These are phyloP conservation scores for Zelonia costaricensis DNA, from an alignment of 208 protist species.

Conservation along the genomic window DNA sequence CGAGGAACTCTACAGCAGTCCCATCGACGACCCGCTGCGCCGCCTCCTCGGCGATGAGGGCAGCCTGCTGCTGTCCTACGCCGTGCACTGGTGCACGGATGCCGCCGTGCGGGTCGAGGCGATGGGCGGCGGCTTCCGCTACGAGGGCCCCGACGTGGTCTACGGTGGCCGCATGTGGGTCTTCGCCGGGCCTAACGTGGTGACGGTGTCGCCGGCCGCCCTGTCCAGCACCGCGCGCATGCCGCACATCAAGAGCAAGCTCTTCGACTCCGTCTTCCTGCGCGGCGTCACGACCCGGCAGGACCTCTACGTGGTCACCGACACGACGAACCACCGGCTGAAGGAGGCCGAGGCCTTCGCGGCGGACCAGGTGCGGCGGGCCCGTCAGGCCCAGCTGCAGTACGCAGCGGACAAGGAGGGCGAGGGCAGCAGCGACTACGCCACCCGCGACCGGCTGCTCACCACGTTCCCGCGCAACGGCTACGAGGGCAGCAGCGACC, in stretches of 20 bases:
- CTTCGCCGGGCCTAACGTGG: slow-evolving; percentile 67
- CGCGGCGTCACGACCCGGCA: slow-evolving; percentile 59
- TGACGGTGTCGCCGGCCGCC: slow-evolving; percentile 43
- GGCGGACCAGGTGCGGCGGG: slow-evolving; percentile 28
- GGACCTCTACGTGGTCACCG: slow-evolving; percentile 48
- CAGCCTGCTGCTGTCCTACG: slow-evolving; percentile 49
- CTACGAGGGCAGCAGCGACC: slow-evolving; percentile 16
- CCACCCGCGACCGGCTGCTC: not conserved
- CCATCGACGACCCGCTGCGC: slow-evolving; percentile 59
- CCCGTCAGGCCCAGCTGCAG: slow-evolving; percentile 20
- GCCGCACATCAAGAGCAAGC: slow-evolving; percentile 17
- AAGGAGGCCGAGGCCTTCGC: slow-evolving; percentile 35
- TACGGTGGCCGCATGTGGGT: slow-evolving; percentile 71
- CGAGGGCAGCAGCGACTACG: slow-evolving; percentile 7
- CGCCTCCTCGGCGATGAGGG: slow-evolving; percentile 64
- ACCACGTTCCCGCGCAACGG: slow-evolving; percentile 7
- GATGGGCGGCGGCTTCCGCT: slow-evolving; percentile 36
- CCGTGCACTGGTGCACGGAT: slow-evolving; percentile 84
- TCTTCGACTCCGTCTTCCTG: slow-evolving; percentile 51
- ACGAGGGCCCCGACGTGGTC: slow-evolving; percentile 70
- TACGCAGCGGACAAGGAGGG: slow-evolving; percentile 7
- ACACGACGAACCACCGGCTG: slow-evolving; percentile 31
- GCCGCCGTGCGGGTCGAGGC: slow-evolving; percentile 49
- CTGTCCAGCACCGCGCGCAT: slow-evolving; percentile 6
- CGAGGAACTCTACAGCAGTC: slow-evolving; percentile 45